Evolutionary conservation across 345 rosid genomes (phyloP).

Genomic region (Eucalyptus marginata): DNA sequence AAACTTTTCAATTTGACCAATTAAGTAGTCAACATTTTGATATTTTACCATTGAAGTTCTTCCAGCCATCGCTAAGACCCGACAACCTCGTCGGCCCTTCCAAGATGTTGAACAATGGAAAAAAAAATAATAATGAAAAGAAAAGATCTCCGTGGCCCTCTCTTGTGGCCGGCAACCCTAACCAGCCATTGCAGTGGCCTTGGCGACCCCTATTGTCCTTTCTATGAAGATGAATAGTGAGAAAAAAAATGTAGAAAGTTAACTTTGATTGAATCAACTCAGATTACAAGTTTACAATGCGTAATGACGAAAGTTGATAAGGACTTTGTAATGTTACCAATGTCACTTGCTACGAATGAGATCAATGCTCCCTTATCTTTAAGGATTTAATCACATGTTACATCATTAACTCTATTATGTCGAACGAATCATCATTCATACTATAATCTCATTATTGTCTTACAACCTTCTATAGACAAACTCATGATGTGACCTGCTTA

Average conservation of each 20-base stretch:
- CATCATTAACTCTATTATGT: too few species aligned
- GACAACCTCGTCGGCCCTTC: rapidly evolving
- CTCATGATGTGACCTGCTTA: too few species aligned
- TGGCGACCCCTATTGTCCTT: not conserved
- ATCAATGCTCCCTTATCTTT: not conserved
- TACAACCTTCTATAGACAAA: too few species aligned
- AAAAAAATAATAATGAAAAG: too few species aligned
- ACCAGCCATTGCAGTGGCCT: too few species aligned
- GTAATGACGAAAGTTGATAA: too few species aligned
- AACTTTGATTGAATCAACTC: not conserved
- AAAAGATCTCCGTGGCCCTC: too few species aligned
- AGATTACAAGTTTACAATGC: not conserved
- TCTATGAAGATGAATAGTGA: not conserved
- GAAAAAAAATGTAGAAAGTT: not conserved
- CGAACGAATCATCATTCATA: too few species aligned
- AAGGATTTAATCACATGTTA: not conserved
- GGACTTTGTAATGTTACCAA: not conserved
- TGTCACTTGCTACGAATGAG: not conserved
- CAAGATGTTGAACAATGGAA: not conserved
- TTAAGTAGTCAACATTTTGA: too few species aligned
- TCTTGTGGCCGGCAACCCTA: too few species aligned
- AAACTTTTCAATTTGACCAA: too few species aligned
- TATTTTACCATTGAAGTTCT: not conserved
- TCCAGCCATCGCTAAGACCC: not conserved
- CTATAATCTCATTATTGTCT: too few species aligned